A percentile compares a stretch with the other conserved stretches of the same genome.
phyloP scores from a whole-genome alignment of 306 rosid species.

The Cercis canadensis region DNA sequence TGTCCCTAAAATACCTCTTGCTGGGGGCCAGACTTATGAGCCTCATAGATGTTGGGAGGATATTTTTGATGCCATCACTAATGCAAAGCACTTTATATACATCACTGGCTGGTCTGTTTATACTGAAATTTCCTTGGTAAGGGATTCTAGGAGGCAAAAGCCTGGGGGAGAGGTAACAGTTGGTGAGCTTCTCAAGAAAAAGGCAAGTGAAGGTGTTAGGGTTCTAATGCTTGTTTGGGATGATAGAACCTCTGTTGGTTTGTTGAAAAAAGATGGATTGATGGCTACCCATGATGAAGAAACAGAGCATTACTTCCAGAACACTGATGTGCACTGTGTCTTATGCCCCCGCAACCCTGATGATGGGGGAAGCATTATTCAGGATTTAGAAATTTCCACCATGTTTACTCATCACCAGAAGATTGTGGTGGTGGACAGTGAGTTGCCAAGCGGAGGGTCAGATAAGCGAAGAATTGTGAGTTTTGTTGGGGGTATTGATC shows the following conservation, averaged over 20 bases:
- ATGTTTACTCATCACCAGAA: constrained; percentile 89
- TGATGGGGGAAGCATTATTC: constrained; percentile 71
- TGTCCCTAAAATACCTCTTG: constrained; percentile 65
- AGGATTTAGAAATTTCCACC: constrained; percentile 64
- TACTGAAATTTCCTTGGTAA: constrained; percentile 68
- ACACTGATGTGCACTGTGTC: constrained; percentile 68
- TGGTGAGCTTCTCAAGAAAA: constrained; percentile 75
- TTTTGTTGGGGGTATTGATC: constrained; percentile 81
- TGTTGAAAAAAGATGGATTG: constrained; percentile 74
- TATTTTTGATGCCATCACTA: constrained; percentile 67
- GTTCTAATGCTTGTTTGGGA: constrained; percentile 84
- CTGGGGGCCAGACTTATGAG: constrained; percentile 61
- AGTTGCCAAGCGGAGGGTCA: constrained; percentile 55
- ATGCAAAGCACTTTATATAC: constrained; percentile 69
- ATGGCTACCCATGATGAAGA: constrained; percentile 87
- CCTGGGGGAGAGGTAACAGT: constrained; percentile 62
- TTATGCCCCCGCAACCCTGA: constrained; percentile 84
- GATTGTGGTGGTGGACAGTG: constrained; percentile 74
- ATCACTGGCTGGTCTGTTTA: constrained; percentile 86
- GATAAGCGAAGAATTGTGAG: constrained; percentile 67
- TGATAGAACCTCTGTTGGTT: constrained; percentile 71
- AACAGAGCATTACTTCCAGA: constrained; percentile 50
- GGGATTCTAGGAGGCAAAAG: constrained; percentile 77
- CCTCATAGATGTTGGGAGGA: constrained; percentile 85
- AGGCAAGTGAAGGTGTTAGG: constrained; percentile 72